phyloP scores from a whole-genome alignment of 1,284 basidiomycete species.

The Paramarasmius palmivorus region DNA sequence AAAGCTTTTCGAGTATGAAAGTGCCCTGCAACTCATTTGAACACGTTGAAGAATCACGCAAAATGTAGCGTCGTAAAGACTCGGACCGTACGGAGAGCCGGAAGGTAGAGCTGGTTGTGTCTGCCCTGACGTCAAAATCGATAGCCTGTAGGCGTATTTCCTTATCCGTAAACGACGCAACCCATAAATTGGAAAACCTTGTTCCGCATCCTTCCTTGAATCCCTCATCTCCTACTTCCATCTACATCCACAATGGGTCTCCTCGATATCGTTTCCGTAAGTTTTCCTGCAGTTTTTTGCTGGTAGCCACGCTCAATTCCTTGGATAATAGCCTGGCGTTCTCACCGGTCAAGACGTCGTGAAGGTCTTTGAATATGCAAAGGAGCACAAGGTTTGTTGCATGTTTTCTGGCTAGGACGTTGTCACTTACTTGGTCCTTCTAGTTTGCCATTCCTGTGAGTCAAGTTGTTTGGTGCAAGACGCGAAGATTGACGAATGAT shows the following conservation, averaged over 20 bases:
- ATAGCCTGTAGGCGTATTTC: too few species aligned
- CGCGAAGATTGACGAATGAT: neutral
- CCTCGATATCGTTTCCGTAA: slow-evolving; percentile 70
- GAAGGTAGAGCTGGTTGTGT: too few species aligned
- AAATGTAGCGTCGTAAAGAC: too few species aligned
- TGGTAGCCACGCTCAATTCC: slow-evolving; percentile 7
- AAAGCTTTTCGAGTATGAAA: too few species aligned
- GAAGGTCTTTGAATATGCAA: slow-evolving; percentile 88
- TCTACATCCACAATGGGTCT: slow-evolving; percentile 51
- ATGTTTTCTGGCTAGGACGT: neutral
- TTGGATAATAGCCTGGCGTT: slow-evolving; percentile 75
- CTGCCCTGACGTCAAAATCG: too few species aligned
- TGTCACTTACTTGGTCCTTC: neutral
- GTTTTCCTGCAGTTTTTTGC: slow-evolving; percentile 19
- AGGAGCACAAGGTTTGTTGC: slow-evolving; percentile 70
- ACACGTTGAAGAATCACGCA: too few species aligned
- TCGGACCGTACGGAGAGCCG: too few species aligned
- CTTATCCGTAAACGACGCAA: neutral
- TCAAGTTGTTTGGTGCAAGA: slow-evolving; percentile 19
- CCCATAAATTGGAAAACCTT: neutral
- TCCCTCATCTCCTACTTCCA: slow-evolving; percentile 14
- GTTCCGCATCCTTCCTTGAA: neutral
- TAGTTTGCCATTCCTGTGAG: slow-evolving; percentile 87
- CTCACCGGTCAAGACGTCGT: slow-evolving; percentile 86
- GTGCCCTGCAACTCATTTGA: too few species aligned